Percentiles rank a stretch among this genome's conserved stretches.
phyloP scores from a whole-genome alignment of 345 rosid species.

The Gossypium anomalum region DNA sequence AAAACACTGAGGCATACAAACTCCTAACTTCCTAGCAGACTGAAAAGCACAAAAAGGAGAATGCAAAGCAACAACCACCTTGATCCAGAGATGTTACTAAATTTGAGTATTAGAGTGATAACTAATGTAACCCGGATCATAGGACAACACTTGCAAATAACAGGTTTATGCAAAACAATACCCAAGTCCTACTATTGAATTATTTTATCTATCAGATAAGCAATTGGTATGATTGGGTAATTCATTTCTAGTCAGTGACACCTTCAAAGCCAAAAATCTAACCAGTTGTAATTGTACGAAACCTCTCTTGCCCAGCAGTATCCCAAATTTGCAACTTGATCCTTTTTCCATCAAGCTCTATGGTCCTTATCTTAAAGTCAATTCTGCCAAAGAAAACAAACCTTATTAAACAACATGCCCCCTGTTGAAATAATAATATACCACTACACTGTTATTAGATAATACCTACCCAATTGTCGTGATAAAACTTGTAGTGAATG shows the following conservation, averaged over 20 bases:
- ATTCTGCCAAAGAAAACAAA: slow-evolving; percentile 44
- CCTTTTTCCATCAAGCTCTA: slow-evolving; percentile 91
- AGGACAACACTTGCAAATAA: not conserved
- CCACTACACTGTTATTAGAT: not conserved
- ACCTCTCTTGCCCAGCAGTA: slow-evolving; percentile 82
- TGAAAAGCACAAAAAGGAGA: not conserved
- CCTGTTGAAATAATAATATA: not conserved
- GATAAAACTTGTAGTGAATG: slow-evolving; percentile 96
- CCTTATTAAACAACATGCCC: slow-evolving; percentile 6
- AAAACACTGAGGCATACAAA: not conserved
- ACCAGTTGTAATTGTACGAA: slow-evolving; percentile 95
- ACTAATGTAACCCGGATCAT: not conserved
- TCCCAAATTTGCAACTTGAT: slow-evolving; percentile 98
- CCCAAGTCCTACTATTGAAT: not conserved
- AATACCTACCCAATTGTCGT: slow-evolving; percentile 79
- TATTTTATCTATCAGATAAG: not conserved
- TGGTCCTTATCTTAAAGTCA: slow-evolving; percentile 93
- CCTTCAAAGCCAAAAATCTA: slow-evolving; percentile 18
- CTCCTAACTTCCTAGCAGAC: not conserved
- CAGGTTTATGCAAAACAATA: not conserved
- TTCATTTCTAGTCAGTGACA: not conserved
- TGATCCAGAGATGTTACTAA: not conserved
- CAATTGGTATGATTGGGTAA: not conserved
- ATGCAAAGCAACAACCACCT: not conserved
- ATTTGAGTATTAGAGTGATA: not conserved